Base-by-base conservation (phyloP, 2,329 filamentous ascomycete genomes). In the Scedosporium apiospermum region DNA sequence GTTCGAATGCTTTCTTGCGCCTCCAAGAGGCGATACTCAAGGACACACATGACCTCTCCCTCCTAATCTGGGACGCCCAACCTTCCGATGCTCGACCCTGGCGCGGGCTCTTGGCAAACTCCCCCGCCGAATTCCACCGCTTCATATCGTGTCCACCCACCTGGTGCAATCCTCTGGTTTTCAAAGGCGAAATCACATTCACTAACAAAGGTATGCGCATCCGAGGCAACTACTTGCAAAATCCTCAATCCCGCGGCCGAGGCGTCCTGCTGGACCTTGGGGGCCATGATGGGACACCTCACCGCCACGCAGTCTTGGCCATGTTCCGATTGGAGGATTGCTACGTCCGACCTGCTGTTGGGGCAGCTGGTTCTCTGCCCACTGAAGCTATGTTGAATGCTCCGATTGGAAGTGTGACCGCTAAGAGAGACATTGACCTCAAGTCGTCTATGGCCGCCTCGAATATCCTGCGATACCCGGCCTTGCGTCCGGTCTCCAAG, bases 11-110 rank as follows among this genome's bases (percentile, higher is more conserved):
- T 9, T 76, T 74, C 59, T 57, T 68, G 9, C 68, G 74, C 21
- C 65, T 76, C 1, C 72, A 75, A 61, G 68, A 74, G 58, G 71
- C 74, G 23, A 72, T 76, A 14, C 65, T 75, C 53, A 71, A 70
- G 62, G 63, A 59, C 14, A 68, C 71, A 0, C 67, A 71, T 6
- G 74, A 76, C 62, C 71, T 76, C 42, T 72, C 71, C 3, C 65
- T 76, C 1, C 72, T 76, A 9, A 69, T 69, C 6, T 73, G 65
- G 65, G 61, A 64, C 2, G 53, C 63, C 21, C 21, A 18, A 12
- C 21, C 61, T 12, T 23, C 12, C n/a, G 61, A 62, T 27, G 7
- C 57, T 7, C 27, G 60, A 9, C 60, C 26, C 6, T 57, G 51
- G 18, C 16, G 46, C 10, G 60, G 60, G 18, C n/a, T 57, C n/a